These are phyloP conservation scores for Nectriaceae sp. DNA, from an alignment of 2,329 filamentous ascomycete species.

Conservation along the genomic window DNA sequence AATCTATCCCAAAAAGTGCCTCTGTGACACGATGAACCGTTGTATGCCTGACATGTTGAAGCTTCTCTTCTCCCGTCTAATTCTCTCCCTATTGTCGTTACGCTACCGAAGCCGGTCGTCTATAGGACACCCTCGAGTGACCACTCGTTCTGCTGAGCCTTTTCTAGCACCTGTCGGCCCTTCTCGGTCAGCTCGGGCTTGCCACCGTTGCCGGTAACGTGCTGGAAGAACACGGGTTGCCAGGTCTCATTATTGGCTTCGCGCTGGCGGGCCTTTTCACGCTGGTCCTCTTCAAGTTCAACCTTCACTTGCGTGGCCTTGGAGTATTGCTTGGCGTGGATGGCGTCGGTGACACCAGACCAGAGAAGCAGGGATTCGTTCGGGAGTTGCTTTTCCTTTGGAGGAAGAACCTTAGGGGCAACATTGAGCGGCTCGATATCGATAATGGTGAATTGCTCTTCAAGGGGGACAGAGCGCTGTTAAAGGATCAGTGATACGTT, in stretches of 20 bases:
- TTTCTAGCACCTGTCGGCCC: slow-evolving; percentile 51
- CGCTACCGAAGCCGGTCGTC: not conserved
- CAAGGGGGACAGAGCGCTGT: slow-evolving; percentile 47
- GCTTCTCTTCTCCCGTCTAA: not conserved
- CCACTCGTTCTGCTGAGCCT: slow-evolving; percentile 57
- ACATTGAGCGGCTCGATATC: slow-evolving; percentile 85
- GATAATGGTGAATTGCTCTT: slow-evolving; percentile 75
- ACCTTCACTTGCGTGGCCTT: slow-evolving; percentile 86
- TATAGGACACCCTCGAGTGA: slow-evolving; percentile 47
- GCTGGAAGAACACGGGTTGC: slow-evolving; percentile 85
- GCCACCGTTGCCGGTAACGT: slow-evolving; percentile 56
- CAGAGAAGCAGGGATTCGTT: slow-evolving; percentile 92
- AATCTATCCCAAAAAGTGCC: slow-evolving; percentile 30
- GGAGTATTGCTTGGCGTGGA: slow-evolving; percentile 77
- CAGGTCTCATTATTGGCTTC: slow-evolving; percentile 70
- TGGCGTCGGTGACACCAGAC: slow-evolving; percentile 84
- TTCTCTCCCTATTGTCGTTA: not conserved
- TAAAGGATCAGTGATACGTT: not conserved
- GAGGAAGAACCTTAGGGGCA: slow-evolving; percentile 76
- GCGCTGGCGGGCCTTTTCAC: slow-evolving; percentile 79
- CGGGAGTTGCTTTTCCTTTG: slow-evolving; percentile 73
- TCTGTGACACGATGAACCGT: slow-evolving; percentile 22
- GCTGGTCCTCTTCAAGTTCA: slow-evolving; percentile 87
- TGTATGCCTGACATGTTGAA: slow-evolving; percentile 15
- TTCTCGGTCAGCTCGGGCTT: slow-evolving; percentile 58